Evolutionary conservation across 225 moss, liverwort and hornwort species (phyloP).

Genomic region (Pseudoscleropodium purum): DNA sequence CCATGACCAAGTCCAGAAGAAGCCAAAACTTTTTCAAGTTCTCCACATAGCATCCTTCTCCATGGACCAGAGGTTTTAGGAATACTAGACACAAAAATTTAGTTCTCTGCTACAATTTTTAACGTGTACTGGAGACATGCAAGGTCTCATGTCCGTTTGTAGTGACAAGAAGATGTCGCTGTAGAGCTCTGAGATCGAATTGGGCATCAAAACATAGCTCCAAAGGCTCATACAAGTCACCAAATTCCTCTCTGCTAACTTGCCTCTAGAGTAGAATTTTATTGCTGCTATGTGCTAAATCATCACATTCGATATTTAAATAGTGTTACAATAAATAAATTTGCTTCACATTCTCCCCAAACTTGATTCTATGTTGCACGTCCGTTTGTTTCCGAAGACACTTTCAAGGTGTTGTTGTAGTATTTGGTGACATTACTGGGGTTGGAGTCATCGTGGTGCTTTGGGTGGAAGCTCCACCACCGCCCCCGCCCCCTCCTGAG

Average conservation of each 20-base stretch:
- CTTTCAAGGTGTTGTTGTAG: not conserved
- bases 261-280: not conserved
- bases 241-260: not conserved
- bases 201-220: not conserved
- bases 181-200: not conserved
- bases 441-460: not conserved
- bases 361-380: not conserved
- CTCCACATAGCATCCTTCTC: not conserved
- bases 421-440: not conserved
- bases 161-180: not conserved
- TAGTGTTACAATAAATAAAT: too few relatives aligned
- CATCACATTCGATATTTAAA: not conserved
- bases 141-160: not conserved
- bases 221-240: not conserved
- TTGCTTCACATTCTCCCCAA: not conserved
- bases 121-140: not conserved
- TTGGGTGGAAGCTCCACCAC: not conserved
- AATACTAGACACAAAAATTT: not conserved
- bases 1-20: not conserved
- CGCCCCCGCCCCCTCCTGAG: not conserved
- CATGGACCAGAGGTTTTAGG: not conserved
- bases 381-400: not conserved
- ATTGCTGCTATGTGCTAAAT: not conserved
- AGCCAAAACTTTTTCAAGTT: not conserved
- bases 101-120: not conserved